Percentiles rank a stretch among this genome's conserved stretches.
These are phyloP conservation scores for Hanseniaspora pseudoguilliermondii DNA, from an alignment of 805 yeast species.

Conservation along the genomic window DNA sequence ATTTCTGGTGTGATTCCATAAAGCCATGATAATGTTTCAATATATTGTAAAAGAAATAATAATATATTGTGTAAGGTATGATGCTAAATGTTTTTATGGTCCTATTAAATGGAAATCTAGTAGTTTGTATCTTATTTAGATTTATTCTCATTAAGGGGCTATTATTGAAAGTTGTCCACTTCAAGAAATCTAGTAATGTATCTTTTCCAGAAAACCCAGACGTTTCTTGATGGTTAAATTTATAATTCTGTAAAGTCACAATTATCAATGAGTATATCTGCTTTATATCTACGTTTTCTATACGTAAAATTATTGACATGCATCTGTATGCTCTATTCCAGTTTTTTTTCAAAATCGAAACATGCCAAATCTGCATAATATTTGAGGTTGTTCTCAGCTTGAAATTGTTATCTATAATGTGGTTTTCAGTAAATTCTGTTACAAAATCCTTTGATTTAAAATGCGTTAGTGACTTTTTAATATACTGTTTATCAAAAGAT, in stretches of 20 bases:
- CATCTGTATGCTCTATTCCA: constrained; percentile 47
- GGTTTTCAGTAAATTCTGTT: constrained; percentile 3
- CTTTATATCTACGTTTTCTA: constrained; percentile 40
- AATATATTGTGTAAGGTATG: constrained; percentile 7
- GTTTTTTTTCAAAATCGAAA: constrained; percentile 34
- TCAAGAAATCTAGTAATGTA: neutral
- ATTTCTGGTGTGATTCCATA: neutral
- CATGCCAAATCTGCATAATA: constrained; percentile 36
- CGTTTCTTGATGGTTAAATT: neutral
- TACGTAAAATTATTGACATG: constrained; percentile 37
- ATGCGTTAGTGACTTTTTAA: neutral
- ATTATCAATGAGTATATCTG: constrained; percentile 54
- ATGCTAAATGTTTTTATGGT: constrained; percentile 4
- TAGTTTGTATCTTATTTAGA: neutral
- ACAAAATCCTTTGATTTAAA: constrained; percentile 4
- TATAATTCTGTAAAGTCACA: constrained; percentile 33
- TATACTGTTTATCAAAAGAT: constrained; percentile 1
- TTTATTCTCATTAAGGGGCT: neutral
- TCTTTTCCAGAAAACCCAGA: neutral
- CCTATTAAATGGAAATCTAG: constrained; percentile 6
- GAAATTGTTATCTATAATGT: neutral
- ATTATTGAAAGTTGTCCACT: neutral
- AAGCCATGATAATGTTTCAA: constrained; percentile 2
- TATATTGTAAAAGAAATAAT: constrained; percentile 1
- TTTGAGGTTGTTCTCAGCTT: constrained; percentile 16